Conservation (phyloP, 2,329 filamentous ascomycete genomes). For the Aspergillus novoparasiticus region DNA sequence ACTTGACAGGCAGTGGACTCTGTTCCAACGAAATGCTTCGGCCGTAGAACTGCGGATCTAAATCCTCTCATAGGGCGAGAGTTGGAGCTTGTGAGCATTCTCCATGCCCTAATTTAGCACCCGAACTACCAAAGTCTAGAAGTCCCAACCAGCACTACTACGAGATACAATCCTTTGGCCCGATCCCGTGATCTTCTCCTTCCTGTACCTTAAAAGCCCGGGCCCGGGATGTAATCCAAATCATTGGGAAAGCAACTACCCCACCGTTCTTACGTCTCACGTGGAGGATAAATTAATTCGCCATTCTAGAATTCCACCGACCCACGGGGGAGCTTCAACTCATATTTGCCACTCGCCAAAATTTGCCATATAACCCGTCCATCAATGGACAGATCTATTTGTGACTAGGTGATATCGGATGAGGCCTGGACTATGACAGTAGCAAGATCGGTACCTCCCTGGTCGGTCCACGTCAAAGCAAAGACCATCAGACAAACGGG, state of each 20-base stretch:
- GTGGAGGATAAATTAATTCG: background rate
- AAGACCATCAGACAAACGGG: background rate
- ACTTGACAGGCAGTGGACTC: background rate
- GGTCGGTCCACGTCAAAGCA: background rate
- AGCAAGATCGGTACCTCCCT: background rate
- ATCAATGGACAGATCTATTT: background rate
- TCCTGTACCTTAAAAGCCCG: background rate
- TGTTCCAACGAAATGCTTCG: background rate
- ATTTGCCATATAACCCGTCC: background rate
- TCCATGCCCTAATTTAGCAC: background rate
- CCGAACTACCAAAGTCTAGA: background rate
- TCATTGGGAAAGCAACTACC: background rate
- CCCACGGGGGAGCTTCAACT: background rate
- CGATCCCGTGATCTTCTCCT: background rate
- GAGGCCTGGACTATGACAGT: too few relatives aligned
- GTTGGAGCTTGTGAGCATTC: background rate
- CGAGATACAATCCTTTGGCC: background rate
- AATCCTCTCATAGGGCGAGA: background rate
- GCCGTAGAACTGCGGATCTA: background rate
- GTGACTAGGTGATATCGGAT: background rate
- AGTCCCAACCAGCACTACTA: background rate
- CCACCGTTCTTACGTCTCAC: conserved; percentile 1
- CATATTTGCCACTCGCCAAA: background rate
- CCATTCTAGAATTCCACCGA: background rate
- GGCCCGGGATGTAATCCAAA: background rate